Evolutionary conservation across 371 early-diverging fungal species (phyloP), one percentile per base, ranked within the genome.

Genomic region (Mucor piriformis): DNA sequence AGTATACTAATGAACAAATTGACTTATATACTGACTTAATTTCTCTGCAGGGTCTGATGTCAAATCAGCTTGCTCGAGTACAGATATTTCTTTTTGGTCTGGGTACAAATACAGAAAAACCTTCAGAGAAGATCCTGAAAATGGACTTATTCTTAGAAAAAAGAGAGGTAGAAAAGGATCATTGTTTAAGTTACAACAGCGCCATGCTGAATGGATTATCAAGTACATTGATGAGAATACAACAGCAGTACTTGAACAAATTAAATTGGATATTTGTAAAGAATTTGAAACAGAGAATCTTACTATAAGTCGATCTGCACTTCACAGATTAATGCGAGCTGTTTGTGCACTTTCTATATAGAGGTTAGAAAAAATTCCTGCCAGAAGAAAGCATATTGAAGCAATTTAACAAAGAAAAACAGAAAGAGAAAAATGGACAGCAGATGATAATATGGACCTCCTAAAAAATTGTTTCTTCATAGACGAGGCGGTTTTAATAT

Each of bases 201-300:
- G 34, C 10, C 56, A 56, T 23, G 46, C 56, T 0, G 33, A 24
- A n/a, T 56, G 46, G 33, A 56, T 56, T 11, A 47, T 56, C 24
- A 34, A 47, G 6, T 56, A 35, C 23, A 35, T 56, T 50, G 86
- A 84, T 47, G 93, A 94, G 90, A 93, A 93, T 81, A 90, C 94
- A 91, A 96, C 96, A 83, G 95, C 94, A 72, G 79, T 86, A 58
- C 70, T 76, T 33, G 70, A 78, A 52, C 81, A 85, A 44, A 82
- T 89, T 74, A 83, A 88, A 73, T 73, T 34, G 3, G 48, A 34
- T 11, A 25, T 47, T 18, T 16, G 18, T 15, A 37, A 23, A 35
- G 24, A 54, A 15, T 54, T 54, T 34, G 48, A 48, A 27, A 4
- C 4, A 3, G 18, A 23, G 27, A 48, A 25, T 15, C 18, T 48